Percentiles rank a stretch among this genome's conserved stretches.
Evolutionary conservation across 2,329 filamentous ascomycete genomes (phyloP).

Genomic region (Purpureocillium takamizusanense): DNA sequence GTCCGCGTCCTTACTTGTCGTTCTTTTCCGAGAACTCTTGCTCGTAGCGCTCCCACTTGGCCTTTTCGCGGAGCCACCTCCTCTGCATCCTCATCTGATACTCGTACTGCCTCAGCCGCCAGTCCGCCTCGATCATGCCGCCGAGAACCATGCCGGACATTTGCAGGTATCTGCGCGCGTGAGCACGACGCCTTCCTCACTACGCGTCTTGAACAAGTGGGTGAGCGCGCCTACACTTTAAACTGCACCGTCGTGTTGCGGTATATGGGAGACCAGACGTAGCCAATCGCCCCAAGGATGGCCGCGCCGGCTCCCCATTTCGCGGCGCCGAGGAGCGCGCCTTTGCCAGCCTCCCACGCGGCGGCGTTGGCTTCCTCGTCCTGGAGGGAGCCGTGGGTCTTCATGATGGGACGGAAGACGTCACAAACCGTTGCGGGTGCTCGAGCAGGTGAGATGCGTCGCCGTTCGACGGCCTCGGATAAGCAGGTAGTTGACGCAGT

Average conservation of each 20-base stretch:
- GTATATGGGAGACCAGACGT: constrained; percentile 61
- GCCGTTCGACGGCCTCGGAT: too few relatives aligned
- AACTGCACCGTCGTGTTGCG: constrained; percentile 65
- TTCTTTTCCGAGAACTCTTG: constrained; percentile 43
- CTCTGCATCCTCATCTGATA: constrained; percentile 54
- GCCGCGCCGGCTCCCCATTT: constrained; percentile 66
- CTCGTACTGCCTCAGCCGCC: constrained; percentile 58
- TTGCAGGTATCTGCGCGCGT: constrained; percentile 56
- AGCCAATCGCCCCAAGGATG: constrained; percentile 52
- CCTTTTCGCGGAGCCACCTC: constrained; percentile 53
- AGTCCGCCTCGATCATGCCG: constrained; percentile 67
- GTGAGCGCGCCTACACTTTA: constrained; percentile 52
- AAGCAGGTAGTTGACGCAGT: too few relatives aligned
- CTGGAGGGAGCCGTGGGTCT: constrained; percentile 46
- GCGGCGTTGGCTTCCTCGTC: constrained; percentile 61
- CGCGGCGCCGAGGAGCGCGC: constrained; percentile 55
- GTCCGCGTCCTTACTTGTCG: constrained; percentile 15
- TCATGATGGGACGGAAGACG: constrained; percentile 23
- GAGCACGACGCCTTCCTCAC: background rate
- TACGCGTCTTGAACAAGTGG: too few relatives aligned
- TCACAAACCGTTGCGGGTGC: background rate
- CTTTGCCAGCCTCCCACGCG: constrained; percentile 61
- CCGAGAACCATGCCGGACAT: constrained; percentile 83
- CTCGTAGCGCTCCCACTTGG: constrained; percentile 61
- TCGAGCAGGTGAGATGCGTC: too few relatives aligned